A percentile compares a stretch with the other conserved stretches of the same genome.
These are phyloP conservation scores for Trichomonas gallinae DNA, from an alignment of 208 protist species.

Conservation along the genomic window DNA sequence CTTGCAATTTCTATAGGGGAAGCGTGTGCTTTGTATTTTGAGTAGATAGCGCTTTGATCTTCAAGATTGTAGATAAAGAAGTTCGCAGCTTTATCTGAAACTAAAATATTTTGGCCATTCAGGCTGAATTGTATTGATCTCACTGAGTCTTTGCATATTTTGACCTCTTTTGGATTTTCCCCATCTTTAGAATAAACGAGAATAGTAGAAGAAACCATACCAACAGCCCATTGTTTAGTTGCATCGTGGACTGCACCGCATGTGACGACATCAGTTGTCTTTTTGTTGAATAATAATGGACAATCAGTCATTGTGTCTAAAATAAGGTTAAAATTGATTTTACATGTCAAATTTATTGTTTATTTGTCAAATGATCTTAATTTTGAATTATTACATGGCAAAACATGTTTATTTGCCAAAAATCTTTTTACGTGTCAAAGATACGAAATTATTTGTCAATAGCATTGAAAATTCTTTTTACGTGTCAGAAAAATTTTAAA, in stretches of 20 bases:
- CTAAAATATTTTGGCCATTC: neutral
- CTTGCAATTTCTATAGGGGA: neutral
- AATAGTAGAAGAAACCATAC: neutral
- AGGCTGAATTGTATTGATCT: neutral
- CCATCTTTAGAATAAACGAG: neutral
- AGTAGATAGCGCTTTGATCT: neutral
- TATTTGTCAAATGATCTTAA: no score
- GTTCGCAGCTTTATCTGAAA: neutral
- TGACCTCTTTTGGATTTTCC: neutral
- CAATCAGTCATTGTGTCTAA: no score
- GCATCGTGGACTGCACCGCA: neutral
- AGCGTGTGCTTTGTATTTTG: neutral
- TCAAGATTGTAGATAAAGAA: neutral
- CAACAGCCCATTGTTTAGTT: neutral
- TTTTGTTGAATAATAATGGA: neutral
- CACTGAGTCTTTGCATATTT: neutral
- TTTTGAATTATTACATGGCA: no score
- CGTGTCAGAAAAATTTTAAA: no score
- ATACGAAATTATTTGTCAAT: no score
- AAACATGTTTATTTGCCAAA: no score
- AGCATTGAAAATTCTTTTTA: no score
- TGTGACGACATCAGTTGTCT: neutral
- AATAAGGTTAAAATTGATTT: no score
- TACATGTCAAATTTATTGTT: no score
- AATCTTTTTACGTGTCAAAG: no score